Percentiles rank a stretch among this genome's conserved stretches.
Evolutionary conservation across 345 rosid genomes (phyloP).

Genomic region (Dovyalis caffra): DNA sequence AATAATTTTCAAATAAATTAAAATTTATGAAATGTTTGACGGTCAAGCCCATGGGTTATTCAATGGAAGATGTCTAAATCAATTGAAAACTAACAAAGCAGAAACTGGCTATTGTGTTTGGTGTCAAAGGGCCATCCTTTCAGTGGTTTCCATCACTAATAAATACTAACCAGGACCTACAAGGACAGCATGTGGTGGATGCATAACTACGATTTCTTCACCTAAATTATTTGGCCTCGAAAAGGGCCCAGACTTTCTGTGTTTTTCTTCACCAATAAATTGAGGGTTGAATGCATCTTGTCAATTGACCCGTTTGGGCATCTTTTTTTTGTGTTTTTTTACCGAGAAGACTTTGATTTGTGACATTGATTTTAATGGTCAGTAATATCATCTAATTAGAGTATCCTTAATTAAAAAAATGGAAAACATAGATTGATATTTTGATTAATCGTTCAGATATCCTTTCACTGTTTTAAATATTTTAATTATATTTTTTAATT

Average conservation of each 20-base stretch:
- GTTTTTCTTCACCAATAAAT: not conserved
- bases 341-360: too few species aligned
- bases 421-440: too few species aligned
- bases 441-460: too few species aligned
- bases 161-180: not conserved
- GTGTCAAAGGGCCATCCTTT: not conserved
- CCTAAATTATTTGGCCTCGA: constrained; percentile 4
- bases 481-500: too few species aligned
- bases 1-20: too few species aligned
- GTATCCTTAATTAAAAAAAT: too few species aligned
- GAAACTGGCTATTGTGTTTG: not conserved
- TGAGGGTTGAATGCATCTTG: not conserved
- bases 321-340: too few species aligned
- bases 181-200: not conserved
- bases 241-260: not conserved
- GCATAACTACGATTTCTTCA: not conserved
- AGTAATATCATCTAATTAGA: too few species aligned
- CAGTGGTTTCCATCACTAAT: not conserved
- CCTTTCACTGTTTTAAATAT: too few species aligned
- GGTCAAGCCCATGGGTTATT: not conserved
- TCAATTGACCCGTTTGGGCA: not conserved
- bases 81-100: not conserved
- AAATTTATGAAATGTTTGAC: too few species aligned
- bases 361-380: too few species aligned
- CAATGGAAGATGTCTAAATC: not conserved